A percentile compares a stretch with the other conserved stretches of the same genome.
Evolutionary conservation across 768 basidiomycete genomes (phyloP).

Genomic region (Suillus spraguei): DNA sequence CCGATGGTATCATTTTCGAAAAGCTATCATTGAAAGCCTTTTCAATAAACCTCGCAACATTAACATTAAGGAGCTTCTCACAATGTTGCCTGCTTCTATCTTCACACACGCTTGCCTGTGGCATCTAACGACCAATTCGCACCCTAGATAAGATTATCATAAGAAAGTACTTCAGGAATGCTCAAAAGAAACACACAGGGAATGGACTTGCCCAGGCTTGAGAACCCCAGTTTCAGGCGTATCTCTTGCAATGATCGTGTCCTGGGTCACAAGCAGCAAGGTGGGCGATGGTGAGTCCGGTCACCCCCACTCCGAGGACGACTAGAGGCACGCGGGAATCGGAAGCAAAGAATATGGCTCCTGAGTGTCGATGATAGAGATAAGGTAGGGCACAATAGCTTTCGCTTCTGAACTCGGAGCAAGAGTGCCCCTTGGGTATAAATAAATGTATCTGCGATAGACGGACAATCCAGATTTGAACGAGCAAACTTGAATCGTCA

Average conservation of each 20-base stretch:
- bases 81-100: slow-evolving; percentile 47
- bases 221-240: slow-evolving; percentile 40
- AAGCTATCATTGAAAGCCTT: slow-evolving; percentile 40
- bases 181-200: slow-evolving; percentile 37
- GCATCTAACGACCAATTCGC: slow-evolving; percentile 47
- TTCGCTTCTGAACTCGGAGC: not conserved
- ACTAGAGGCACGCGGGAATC: slow-evolving; percentile 24
- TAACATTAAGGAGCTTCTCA: slow-evolving; percentile 24
- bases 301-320: slow-evolving; percentile 41
- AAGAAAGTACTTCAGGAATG: not conserved
- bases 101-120: slow-evolving; percentile 33
- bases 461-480: not conserved
- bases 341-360: slow-evolving; percentile 18
- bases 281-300: slow-evolving; percentile 41
- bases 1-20: slow-evolving; percentile 50
- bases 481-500: not conserved
- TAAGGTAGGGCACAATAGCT: not conserved
- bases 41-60: not conserved
- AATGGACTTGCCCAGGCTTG: slow-evolving; percentile 55
- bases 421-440: not conserved
- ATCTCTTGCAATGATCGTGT: slow-evolving; percentile 37
- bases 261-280: slow-evolving; percentile 27
- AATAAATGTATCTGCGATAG: not conserved
- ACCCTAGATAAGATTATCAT: slow-evolving; percentile 33
- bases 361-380: not conserved